Evolutionary conservation across 805 yeast genomes (phyloP).

Genomic region (Starmerella powellii): DNA sequence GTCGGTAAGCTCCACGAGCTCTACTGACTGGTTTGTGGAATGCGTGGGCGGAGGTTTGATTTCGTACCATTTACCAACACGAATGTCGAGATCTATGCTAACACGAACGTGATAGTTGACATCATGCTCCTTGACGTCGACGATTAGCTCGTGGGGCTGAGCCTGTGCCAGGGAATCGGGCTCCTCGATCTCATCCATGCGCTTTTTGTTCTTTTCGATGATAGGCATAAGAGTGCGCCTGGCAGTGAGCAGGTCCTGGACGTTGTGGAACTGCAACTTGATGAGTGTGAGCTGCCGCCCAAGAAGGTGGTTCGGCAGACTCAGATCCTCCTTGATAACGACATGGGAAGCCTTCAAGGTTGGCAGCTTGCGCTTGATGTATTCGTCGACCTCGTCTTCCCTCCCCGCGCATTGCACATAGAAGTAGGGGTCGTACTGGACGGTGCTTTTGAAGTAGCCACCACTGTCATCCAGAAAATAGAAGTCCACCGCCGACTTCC

Average conservation of each 20-base stretch:
- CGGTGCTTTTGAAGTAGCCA: constrained; percentile 79
- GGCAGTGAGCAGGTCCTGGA: constrained; percentile 61
- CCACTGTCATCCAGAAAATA: constrained; percentile 95
- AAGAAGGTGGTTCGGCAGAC: constrained; percentile 71
- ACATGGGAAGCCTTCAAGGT: constrained; percentile 43
- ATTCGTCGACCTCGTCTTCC: constrained; percentile 77
- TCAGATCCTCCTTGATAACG: constrained; percentile 64
- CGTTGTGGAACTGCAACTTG: constrained; percentile 61
- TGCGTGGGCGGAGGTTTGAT: constrained; percentile 4
- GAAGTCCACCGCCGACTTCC: constrained; percentile 81
- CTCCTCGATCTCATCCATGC: constrained; percentile 51
- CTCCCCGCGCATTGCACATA: constrained; percentile 44
- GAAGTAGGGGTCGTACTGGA: constrained; percentile 79
- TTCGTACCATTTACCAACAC: constrained; percentile 91
- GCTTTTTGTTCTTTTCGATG: constrained; percentile 51
- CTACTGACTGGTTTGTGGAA: constrained; percentile 35
- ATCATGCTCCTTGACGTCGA: constrained; percentile 84
- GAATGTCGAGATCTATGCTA: constrained; percentile 66
- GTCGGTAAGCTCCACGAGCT: constrained; percentile 50
- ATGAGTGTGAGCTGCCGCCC: constrained; percentile 59
- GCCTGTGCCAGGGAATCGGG: constrained; percentile 36
- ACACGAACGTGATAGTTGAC: constrained; percentile 96
- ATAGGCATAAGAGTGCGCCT: constrained; percentile 59
- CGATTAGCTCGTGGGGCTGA: constrained; percentile 39
- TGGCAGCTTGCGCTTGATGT: constrained; percentile 56